phyloP scores from a whole-genome alignment of 495 filamentous ascomycete species.

The Neurospora discreta region DNA sequence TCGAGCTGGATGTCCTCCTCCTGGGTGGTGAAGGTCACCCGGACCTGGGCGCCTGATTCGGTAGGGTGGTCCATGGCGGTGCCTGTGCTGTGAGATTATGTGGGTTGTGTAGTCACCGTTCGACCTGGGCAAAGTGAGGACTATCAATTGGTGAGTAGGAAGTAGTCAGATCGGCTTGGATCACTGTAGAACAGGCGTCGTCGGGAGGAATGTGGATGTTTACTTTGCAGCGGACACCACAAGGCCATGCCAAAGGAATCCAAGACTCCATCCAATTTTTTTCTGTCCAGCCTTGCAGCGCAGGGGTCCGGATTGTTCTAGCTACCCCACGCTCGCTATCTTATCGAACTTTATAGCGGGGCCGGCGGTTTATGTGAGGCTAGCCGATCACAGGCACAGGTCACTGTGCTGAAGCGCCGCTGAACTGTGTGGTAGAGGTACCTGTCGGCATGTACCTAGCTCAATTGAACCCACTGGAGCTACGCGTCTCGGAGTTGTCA shows the following conservation, averaged over 20 bases:
- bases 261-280: slow-evolving; percentile 9
- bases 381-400: too few relatives aligned
- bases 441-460: background rate
- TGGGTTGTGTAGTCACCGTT: background rate
- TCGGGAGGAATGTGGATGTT: background rate
- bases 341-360: slow-evolving; percentile 19
- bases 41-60: slow-evolving; percentile 26
- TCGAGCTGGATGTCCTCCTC: slow-evolving; percentile 45
- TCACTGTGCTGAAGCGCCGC: background rate
- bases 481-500: slow-evolving; percentile 6
- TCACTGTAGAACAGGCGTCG: background rate
- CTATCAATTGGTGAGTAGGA: background rate
- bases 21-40: slow-evolving; percentile 48
- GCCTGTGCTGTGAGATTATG: background rate
- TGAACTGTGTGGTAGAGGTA: background rate
- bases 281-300: slow-evolving; percentile 16
- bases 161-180: background rate
- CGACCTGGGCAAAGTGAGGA: background rate
- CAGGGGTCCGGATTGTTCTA: background rate
- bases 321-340: slow-evolving; percentile 21
- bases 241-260: background rate
- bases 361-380: background rate
- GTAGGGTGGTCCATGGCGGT: slow-evolving; percentile 18
- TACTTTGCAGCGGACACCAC: background rate
- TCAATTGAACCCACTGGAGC: slow-evolving; percentile 6